Percentiles rank a stretch among this genome's conserved stretches.
These are phyloP conservation scores for Parathielavia appendiculata DNA, from an alignment of 495 filamentous ascomycete genomes.

Conservation along the genomic window DNA sequence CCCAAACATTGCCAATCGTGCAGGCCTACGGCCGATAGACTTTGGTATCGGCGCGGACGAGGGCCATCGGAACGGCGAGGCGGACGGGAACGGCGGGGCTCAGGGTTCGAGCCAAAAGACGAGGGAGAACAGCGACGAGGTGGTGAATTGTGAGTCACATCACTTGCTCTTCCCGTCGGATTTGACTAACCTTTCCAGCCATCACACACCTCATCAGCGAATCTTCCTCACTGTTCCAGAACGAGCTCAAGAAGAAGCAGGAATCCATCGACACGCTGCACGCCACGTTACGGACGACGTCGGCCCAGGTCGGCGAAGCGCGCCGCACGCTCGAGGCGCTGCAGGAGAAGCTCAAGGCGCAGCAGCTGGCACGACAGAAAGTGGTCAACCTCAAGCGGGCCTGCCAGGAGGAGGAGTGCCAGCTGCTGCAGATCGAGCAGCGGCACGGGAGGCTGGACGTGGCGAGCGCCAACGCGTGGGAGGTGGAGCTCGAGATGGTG, in stretches of 20 bases:
- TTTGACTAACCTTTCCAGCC: conserved; percentile 45
- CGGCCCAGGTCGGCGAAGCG: conserved; percentile 69
- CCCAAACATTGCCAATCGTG: conserved; percentile 79
- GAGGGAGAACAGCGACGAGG: conserved; percentile 60
- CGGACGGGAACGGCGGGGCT: conserved; percentile 25
- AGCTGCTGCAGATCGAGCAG: conserved; percentile 36
- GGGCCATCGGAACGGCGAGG: conserved; percentile 42
- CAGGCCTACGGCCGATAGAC: conserved; percentile 77
- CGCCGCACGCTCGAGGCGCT: conserved; percentile 63
- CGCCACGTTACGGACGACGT: conserved; percentile 67
- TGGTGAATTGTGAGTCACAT: conserved; percentile 57
- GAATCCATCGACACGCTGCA: conserved; percentile 73
- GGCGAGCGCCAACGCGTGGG: conserved; percentile 33
- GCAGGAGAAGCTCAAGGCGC: conserved; percentile 49
- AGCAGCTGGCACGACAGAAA: conserved; percentile 42
- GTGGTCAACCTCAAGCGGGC: conserved; percentile 46
- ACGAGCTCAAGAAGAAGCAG: conserved; percentile 75
- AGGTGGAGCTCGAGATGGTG: conserved; percentile 33
- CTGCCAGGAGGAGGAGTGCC: conserved; percentile 46
- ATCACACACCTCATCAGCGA: conserved; percentile 68
- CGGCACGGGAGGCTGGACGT: conserved; percentile 35
- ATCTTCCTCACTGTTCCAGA: conserved; percentile 66
- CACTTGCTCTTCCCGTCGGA: conserved; percentile 7
- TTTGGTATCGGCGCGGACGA: conserved; percentile 77
- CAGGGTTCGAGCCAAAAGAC: conserved; percentile 43